Base-by-base conservation (phyloP, 306 rosid species). In the Trifolium subterraneum region DNA sequence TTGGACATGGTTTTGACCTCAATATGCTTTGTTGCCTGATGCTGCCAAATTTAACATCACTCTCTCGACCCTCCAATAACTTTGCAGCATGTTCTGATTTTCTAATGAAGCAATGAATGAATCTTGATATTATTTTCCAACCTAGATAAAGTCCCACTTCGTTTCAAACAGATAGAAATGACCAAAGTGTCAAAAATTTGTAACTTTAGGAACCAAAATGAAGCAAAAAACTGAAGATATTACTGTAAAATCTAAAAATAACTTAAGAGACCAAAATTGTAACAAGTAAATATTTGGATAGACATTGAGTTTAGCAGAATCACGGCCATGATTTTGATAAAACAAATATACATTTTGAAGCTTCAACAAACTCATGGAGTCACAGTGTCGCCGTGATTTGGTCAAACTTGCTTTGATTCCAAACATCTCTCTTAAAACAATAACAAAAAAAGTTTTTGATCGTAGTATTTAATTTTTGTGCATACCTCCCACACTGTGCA, bases 401-500 rank as follows among this genome's bases (percentile, higher is more conserved):
- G 7, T 42, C 48, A 42, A 42, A 42, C n/a, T 14, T 0, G 6
- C 1, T 14, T n/a, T 4, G 15, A 42, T 42, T 42, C n/a, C 1
- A 11, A 55, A 4, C 62, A 55, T 4, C 5, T n/a, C n/a, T n/a
- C 7, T 9, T 55, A 4, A 56, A 22, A 56, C 16, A 56, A 11
- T 23, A 23, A 23, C 16, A 56, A 11, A 12, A 54, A 56, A 56
- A 15, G 4, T 22, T 20, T 20, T 22, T 11, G 8, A 11, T 0
- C 18, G 1, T 16, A 22, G 14, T 56, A 2, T 35, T 16, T 10
- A 4, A 8, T 27, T 38, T 55, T 25, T 38, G 4, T 64, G 72
- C 78, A 56, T 89, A 91, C 97, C 98, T 94, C 97, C 98, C 98
- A 94, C 19, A 91, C 98, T 71, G 90, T 33, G 90, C 91, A 91